Conservation (phyloP, 345 rosid genomes). For the Eucalyptus curtisii region DNA sequence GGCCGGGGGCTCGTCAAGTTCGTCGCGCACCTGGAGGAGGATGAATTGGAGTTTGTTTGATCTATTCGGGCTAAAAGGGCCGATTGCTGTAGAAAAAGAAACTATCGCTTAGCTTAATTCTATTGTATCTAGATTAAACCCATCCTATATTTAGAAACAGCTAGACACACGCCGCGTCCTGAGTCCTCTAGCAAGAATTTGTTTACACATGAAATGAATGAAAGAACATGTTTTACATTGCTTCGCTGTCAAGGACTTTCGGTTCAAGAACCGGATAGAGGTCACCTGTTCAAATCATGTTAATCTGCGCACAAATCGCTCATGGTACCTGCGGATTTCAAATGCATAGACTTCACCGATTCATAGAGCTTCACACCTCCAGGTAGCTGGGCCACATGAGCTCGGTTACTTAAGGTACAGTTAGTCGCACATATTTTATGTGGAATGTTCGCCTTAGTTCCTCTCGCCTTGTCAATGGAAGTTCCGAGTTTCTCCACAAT, state of each 20-base stretch:
- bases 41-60: conserved; percentile 63
- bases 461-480: neutral
- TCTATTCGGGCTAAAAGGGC: neutral
- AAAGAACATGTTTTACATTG: neutral
- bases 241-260: neutral
- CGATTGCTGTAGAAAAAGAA: neutral
- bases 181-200: neutral
- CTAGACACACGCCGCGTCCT: neutral
- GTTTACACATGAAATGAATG: neutral
- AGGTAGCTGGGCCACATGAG: neutral
- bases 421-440: neutral
- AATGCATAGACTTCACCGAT: neutral
- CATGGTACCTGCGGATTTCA: neutral
- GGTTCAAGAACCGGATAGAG: neutral
- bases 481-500: neutral
- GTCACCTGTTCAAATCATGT: neutral
- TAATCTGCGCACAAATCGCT: neutral
- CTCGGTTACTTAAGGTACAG: neutral
- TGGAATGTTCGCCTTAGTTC: neutral
- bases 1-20: conserved; percentile 80
- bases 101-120: neutral
- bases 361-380: neutral
- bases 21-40: conserved; percentile 78
- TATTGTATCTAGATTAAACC: neutral
- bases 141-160: neutral